phyloP scores from a whole-genome alignment of 371 early-diverging fungal species.

The Rhizomucor pusillus region DNA sequence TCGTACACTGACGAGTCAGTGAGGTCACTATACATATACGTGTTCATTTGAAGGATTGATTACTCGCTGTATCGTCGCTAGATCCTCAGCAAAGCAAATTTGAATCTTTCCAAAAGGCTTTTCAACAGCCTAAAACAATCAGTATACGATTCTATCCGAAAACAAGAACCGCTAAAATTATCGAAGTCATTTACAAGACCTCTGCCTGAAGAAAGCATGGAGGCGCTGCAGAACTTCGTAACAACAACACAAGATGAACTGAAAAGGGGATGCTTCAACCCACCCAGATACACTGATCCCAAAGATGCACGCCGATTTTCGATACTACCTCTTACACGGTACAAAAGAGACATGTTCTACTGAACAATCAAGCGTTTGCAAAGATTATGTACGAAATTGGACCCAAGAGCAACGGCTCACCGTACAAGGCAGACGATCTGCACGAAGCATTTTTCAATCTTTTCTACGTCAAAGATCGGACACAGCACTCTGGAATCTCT shows the following conservation, averaged over 20 bases:
- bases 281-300: conserved; percentile 6
- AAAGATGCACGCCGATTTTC: conserved; percentile 6
- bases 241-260: neutral
- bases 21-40: no score
- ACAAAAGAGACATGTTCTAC: conserved; percentile 5
- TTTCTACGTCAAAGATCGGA: conserved; percentile 6
- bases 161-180: no score
- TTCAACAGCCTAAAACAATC: no score
- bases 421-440: neutral
- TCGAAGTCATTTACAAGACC: no score
- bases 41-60: no score
- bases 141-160: no score
- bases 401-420: neutral
- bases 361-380: conserved; percentile 2
- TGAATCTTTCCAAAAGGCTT: no score
- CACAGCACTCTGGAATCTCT: no score
- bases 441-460: conserved; percentile 5
- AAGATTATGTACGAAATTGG: neutral
- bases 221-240: neutral
- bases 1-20: no score
- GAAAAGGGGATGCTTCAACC: neutral
- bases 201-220: no score
- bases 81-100: no score
- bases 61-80: no score
- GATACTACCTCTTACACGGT: conserved; percentile 3